A percentile compares a stretch with the other conserved stretches of the same genome.
These are phyloP conservation scores for Inga oerstediana DNA, from an alignment of 306 rosid genomes.

Conservation along the genomic window DNA sequence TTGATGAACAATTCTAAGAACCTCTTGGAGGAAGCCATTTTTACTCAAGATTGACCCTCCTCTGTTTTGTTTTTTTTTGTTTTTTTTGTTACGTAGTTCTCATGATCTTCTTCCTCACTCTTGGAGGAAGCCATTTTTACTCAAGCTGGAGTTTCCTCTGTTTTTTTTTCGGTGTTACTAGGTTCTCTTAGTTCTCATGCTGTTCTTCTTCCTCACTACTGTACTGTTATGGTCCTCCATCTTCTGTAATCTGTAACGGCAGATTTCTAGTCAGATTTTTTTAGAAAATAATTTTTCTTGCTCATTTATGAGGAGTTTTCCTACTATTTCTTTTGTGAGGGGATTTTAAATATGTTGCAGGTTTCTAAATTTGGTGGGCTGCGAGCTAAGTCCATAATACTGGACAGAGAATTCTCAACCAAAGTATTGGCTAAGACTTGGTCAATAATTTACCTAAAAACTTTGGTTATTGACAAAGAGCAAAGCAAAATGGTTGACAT, in stretches of 20 bases:
- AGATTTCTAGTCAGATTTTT: neutral
- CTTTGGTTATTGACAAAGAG: no score
- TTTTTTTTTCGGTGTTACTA: neutral
- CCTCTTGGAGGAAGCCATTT: conserved; percentile 61
- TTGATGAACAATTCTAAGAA: conserved; percentile 65
- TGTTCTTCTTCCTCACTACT: neutral
- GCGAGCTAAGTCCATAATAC: no score
- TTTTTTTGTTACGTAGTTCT: neutral
- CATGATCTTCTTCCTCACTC: neutral
- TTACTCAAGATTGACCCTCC: neutral
- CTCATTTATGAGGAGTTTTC: neutral
- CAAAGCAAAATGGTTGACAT: no score
- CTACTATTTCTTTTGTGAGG: neutral
- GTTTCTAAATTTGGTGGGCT: neutral
- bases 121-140: conserved; percentile 55
- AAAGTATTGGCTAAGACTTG: no score
- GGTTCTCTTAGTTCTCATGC: neutral
- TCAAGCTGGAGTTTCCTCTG: neutral
- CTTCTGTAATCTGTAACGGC: neutral
- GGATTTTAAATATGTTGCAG: neutral
- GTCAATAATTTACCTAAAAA: no score
- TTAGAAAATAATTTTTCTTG: neutral
- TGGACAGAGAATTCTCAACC: no score
- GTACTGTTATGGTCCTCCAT: neutral
- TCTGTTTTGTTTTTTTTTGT: neutral